phyloP scores from a whole-genome alignment of 805 yeast genomes.

The Candida dendrica region DNA sequence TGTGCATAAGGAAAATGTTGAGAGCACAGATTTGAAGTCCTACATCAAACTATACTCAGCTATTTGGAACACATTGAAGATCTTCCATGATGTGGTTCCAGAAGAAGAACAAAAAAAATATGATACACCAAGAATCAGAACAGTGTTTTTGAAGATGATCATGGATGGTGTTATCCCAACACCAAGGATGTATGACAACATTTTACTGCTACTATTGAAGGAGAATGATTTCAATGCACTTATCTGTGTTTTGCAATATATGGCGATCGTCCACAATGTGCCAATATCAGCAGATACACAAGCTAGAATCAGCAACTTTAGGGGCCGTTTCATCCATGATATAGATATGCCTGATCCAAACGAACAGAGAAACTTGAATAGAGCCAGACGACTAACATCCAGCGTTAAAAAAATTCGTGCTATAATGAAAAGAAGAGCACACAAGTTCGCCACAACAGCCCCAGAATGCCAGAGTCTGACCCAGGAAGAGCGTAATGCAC shows the following conservation, averaged over 20 bases:
- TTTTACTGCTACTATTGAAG: constrained; percentile 10
- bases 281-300: neutral
- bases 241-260: constrained; percentile 16
- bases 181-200: constrained; percentile 12
- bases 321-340: no score
- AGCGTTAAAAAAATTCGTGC: no score
- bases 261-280: constrained; percentile 13
- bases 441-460: neutral
- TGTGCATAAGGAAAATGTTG: constrained; percentile 6
- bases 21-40: constrained; percentile 4
- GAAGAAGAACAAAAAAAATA: neutral
- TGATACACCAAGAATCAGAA: constrained; percentile 13
- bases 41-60: constrained; percentile 19
- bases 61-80: constrained; percentile 24
- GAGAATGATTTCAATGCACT: constrained; percentile 10
- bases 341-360: neutral
- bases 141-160: constrained; percentile 19
- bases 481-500: neutral
- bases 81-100: constrained; percentile 6
- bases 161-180: constrained; percentile 16
- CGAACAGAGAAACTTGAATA: no score
- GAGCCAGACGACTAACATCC: no score
- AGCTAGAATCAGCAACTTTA: neutral
- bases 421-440: neutral
- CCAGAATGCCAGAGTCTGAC: neutral